phyloP scores from a whole-genome alignment of 2,329 filamentous ascomycete species.

The Penicillium oxalicum region DNA sequence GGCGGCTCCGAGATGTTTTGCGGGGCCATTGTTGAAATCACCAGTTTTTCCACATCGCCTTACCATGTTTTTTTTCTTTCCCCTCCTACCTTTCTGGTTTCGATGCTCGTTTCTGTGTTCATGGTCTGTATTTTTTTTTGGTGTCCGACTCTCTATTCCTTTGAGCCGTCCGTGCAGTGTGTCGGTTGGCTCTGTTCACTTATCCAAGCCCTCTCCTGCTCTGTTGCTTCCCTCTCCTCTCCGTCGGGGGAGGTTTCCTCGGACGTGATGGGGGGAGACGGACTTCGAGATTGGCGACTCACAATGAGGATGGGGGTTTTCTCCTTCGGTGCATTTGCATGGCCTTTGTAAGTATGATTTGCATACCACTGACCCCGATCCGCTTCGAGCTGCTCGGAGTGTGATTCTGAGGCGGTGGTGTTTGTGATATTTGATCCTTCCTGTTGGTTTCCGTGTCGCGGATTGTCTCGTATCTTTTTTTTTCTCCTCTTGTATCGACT shows the following conservation, averaged over 20 bases:
- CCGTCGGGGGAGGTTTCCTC: too few species aligned
- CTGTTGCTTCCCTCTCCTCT: too few species aligned
- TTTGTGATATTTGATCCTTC: too few species aligned
- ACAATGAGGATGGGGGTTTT: not conserved
- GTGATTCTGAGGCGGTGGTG: conserved; percentile 16
- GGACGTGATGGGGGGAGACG: too few species aligned
- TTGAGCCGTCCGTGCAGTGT: too few species aligned
- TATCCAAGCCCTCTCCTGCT: too few species aligned
- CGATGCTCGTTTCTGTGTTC: not conserved
- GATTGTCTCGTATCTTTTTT: too few species aligned
- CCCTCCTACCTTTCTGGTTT: conserved; percentile 2
- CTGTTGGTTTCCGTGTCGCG: too few species aligned
- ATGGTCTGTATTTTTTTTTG: not conserved
- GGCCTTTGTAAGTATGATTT: conserved; percentile 22
- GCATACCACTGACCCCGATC: conserved; percentile 21
- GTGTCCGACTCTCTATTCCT: not conserved
- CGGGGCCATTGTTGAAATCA: conserved; percentile 11
- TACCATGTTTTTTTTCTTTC: not conserved
- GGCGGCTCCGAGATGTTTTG: not conserved
- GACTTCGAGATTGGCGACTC: too few species aligned
- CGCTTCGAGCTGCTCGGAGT: conserved; percentile 17
- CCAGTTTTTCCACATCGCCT: not conserved
- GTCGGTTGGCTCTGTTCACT: too few species aligned
- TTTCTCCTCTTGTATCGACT: too few species aligned
- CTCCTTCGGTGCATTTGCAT: conserved; percentile 20